Evolutionary conservation across 495 filamentous ascomycete species (phyloP).

Genomic region (Chaetomidium leptoderma): DNA sequence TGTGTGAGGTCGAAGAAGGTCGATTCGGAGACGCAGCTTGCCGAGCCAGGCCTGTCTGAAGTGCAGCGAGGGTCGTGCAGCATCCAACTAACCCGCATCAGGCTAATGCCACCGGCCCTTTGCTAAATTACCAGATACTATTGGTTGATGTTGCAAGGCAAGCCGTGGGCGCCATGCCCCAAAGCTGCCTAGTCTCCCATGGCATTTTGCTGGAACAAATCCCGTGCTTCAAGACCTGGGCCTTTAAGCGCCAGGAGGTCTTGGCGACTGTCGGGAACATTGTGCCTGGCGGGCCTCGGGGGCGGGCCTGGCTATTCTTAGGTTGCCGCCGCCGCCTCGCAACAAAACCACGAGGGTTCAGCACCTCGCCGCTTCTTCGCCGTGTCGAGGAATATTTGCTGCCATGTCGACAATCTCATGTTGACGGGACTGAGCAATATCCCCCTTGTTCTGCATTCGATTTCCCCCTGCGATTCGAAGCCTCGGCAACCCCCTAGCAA

Average conservation of each 20-base stretch:
- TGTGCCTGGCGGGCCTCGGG: neutral
- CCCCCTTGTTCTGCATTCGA: neutral
- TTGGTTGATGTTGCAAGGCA: neutral
- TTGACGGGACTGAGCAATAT: neutral
- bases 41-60: neutral
- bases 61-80: slow-evolving; percentile 6
- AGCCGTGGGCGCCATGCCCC: neutral
- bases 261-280: slow-evolving; percentile 6
- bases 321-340: slow-evolving; percentile 1
- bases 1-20: neutral
- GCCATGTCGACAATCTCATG: neutral
- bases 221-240: slow-evolving; percentile 1
- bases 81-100: neutral
- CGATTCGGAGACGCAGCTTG: slow-evolving; percentile 8
- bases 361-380: neutral
- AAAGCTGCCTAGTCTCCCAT: slow-evolving; percentile 12
- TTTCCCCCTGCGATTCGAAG: neutral
- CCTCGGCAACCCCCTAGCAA: neutral
- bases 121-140: neutral
- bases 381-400: neutral
- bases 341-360: neutral
- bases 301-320: slow-evolving; percentile 20
- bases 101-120: neutral
- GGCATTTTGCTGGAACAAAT: slow-evolving; percentile 11
- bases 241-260: slow-evolving; percentile 23